A percentile compares a stretch with the other conserved stretches of the same genome.
Conservation (phyloP, 306 rosid species). For the Canavalia ensiformis region DNA sequence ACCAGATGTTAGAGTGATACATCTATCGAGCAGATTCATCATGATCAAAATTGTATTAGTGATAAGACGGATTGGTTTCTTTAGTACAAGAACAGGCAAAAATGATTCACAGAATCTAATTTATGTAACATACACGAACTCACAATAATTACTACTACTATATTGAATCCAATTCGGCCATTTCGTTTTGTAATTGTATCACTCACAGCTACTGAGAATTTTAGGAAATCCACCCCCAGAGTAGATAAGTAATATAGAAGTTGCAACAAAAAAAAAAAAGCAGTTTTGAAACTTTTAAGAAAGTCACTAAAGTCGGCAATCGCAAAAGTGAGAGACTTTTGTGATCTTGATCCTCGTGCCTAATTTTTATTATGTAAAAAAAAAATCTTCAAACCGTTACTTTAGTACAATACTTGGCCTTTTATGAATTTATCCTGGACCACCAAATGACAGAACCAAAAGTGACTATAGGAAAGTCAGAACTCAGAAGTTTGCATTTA, state of each 20-base stretch:
- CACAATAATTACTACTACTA: neutral
- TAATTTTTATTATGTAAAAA: neutral
- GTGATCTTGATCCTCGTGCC: neutral
- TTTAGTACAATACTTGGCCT: neutral
- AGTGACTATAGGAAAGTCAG: neutral
- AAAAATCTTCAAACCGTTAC: neutral
- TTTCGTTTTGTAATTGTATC: neutral
- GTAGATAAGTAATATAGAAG: constrained; percentile 23
- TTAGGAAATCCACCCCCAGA: neutral
- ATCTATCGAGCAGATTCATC: constrained; percentile 13
- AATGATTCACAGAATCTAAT: constrained; percentile 13
- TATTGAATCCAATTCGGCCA: neutral
- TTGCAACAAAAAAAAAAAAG: neutral
- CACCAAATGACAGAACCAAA: constrained; percentile 1
- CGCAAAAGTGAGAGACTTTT: neutral
- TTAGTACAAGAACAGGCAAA: neutral
- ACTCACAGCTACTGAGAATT: neutral
- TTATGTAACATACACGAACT: neutral
- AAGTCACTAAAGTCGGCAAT: constrained; percentile 3
- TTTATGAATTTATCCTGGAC: constrained; percentile 16
- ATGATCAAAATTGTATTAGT: neutral
- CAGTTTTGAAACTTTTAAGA: neutral
- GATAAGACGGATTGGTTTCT: neutral
- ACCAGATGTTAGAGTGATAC: constrained; percentile 19
- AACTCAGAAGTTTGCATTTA: neutral